Evolutionary conservation across 2,329 filamentous ascomycete species (phyloP), one percentile per base, ranked within the genome.

Genomic region (Scedosporium apiospermum): DNA sequence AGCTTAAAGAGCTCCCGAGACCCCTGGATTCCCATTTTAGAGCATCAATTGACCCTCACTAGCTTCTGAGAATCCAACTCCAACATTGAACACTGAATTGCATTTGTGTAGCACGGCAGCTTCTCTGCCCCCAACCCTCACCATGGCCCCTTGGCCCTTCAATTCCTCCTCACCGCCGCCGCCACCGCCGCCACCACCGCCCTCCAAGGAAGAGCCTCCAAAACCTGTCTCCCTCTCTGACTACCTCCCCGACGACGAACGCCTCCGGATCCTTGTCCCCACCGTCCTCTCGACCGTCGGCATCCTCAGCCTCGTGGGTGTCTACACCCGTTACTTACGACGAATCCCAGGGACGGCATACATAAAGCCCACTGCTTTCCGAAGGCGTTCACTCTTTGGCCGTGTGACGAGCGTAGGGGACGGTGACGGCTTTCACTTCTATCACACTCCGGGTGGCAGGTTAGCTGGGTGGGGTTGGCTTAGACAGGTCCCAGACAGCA

Each of bases 361-460:
- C 71, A 88, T 99, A 67, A 85, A 86, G 58, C 89, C 91, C 2
- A 78, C 80, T 10, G 88, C 88, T 71, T 93, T 93, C 71, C 85
- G 90, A 57, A 86, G 80, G 65, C 83, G 90, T 68, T 93, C 85
- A 67, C 71, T 99, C 51, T 89, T 93, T 68, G 95, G 95, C 14
- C 84, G 83, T 65, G 95, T 98, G 51, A 97, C 93, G 12, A 92
- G 90, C 68, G 95, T 99, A 26, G 95, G 96, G 51, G 95, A 99
- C 80, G 96, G 92, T 3, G 95, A 99, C 75, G 93, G 93, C 72
- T 97, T 99, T 73, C 89, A 95, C 68, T 74, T 99, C 58, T 99
- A 89, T 73, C 95, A 99, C 74, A 98, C 92, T 0, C 95, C 95
- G 0, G 93, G 93, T n/a, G 95, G 95, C 10, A 82, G 87, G 67